Base-by-base conservation (phyloP, 129 eudicot species). In the Lactuca sativa region DNA sequence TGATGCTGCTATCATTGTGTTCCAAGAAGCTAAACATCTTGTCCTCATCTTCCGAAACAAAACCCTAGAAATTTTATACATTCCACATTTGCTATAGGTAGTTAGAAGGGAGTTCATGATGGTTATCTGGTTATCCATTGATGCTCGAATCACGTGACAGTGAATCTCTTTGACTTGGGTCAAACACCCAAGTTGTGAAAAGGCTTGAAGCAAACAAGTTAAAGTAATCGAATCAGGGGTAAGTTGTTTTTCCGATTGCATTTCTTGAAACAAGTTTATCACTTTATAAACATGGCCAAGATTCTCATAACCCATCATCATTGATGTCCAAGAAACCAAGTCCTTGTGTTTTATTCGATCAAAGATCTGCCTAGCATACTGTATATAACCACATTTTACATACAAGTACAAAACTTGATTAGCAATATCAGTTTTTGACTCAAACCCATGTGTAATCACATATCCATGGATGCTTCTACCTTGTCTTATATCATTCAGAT, bases 1-100 rank as follows among this genome's bases (percentile, higher is more conserved):
- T 3, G 74, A 81, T 63, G 92, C 84, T 64, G 89, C 61, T 74
- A 86, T 86, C 88, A 83, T 86, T 3, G 88, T 72, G 72, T 86
- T 86, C 92, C 92, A 86, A 25, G 92, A 77, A 41, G 86, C 82
- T 74, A 86, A 57, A 72, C 71, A 25, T 49, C 52, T 66, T 30
- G 59, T 71, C 34, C 53, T 44, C 86, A 83, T 81, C 7, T 59
- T 73, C 30, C 38, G 54, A 56, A 86, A 86, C 75, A 86, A 64
- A 25, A 71, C 58, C 44, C 71, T 65, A 16, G 88, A 70, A 6
- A 57, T 30, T 41, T 67, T 77, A 64, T 78, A 51, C 79, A 78
- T 81, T 32, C 92, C 92, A 64, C 73, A 77, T 66, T 81, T 83
- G 75, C 92, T 75, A 32, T 83, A 86, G 52, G 78, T 64, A 4